Evolutionary conservation across 352 stramenopile species (phyloP), one percentile per base, ranked within the genome.

Genomic region (Blastocystis sp.): DNA sequence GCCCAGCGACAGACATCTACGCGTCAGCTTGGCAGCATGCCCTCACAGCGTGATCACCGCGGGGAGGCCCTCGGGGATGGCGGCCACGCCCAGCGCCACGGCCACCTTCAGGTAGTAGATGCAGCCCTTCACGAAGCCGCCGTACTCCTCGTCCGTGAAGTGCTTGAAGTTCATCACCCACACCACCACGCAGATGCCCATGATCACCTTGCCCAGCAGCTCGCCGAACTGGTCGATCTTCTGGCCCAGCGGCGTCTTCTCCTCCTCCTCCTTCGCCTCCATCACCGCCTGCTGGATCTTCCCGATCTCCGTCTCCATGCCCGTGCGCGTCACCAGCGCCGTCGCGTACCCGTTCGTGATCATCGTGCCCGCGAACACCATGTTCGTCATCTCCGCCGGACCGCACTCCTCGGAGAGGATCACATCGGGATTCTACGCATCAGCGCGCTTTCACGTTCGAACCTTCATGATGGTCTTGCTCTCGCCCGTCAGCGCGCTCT

Each of bases 41-140:
- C 21, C 59, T 24, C n/a, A 76, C 7, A 96, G 90, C 3, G 97
- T 99, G 89, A 99, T 98, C 14, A 98, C 95, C 11, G 97, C 96
- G 0, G 96, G 96, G 4, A 99, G 92, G 48, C 97, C 97, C 92
- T 99, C 97, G 3, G 97, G 97, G 84, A 99, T 98, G 3, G 96
- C 96, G 0, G 97, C 97, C 0, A 99, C 97, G 28, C 95, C 97
- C 34, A 99, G 92, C 1, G 96, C 96, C 14, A 99, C 96, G 0
- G 96, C 96, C 48, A 98, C 97, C 91, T 99, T 99, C 78, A 98
- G 97, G 93, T 99, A 98, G 92, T 99, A 98, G 76, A 98, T 94
- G 87, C 95, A 97, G 24, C 96, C 96, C 91, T 98, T 97, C 87
- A 98, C 92, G 24, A 95, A 91, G 42, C 93, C 94, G 43, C 89